Conservation (phyloP, 768 basidiomycete genomes). For the Zangia roseola region DNA sequence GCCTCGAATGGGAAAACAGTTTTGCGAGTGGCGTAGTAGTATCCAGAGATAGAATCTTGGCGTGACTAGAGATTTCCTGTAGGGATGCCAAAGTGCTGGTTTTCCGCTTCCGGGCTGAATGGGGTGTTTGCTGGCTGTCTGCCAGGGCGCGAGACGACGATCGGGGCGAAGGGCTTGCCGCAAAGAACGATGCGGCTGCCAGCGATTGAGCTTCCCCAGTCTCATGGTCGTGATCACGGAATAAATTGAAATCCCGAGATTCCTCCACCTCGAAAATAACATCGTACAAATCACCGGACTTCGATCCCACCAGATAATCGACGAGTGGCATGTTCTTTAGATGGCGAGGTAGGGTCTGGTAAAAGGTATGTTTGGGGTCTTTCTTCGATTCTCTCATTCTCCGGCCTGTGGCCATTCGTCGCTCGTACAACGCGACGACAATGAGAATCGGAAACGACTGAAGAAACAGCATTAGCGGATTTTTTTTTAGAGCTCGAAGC, state of each 20-base stretch:
- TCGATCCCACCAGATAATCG: conserved; percentile 73
- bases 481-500: background rate
- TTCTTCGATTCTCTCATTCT: conserved; percentile 51
- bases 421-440: conserved; percentile 76
- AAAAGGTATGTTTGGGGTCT: conserved; percentile 53
- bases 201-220: conserved; percentile 11
- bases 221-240: conserved; percentile 51
- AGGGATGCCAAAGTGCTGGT: conserved; percentile 26
- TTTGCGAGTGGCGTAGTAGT: conserved; percentile 26
- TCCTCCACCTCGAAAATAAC: conserved; percentile 77
- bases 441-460: conserved; percentile 78
- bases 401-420: conserved; percentile 55
- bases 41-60: conserved; percentile 29
- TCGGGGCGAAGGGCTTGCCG: conserved; percentile 10
- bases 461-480: background rate
- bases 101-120: conserved; percentile 23
- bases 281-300: conserved; percentile 65
- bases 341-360: conserved; percentile 64
- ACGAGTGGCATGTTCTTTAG: conserved; percentile 74
- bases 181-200: conserved; percentile 5
- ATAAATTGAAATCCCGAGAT: conserved; percentile 45
- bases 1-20: conserved; percentile 26
- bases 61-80: conserved; percentile 29
- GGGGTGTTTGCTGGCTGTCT: conserved; percentile 11
- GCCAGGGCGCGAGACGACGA: conserved; percentile 4